Evolutionary conservation across 495 filamentous ascomycete genomes (phyloP), one percentile per base, ranked within the genome.

Genomic region (Penicillium chermesinum): DNA sequence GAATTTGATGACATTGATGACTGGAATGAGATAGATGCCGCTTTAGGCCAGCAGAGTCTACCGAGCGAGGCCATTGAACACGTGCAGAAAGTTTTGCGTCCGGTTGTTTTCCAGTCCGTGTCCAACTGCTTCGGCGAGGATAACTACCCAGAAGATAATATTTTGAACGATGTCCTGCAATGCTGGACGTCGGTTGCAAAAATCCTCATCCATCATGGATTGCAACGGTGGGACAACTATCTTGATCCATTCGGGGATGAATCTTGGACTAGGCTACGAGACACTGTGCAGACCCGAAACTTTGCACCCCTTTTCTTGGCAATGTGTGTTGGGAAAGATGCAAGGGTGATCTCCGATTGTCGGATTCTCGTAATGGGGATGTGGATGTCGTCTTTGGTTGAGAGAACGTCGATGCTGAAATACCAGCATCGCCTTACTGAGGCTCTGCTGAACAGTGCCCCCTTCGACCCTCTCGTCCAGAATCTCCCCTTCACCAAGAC

Each of bases 1-100:
- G 85, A 88, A 36, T 88, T 83, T 59, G 85, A 84, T 20, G 85
- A 87, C 36, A 87, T 83, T 58, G 85, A 83, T 27, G 85, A 87
- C 52, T 86, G 77, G 73, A 62, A 71, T 34, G 83, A 67, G 30
- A 70, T 84, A 35, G 76, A 77, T 38, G 75, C 77, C 34, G 57
- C 75, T 21, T 70, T 72, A 16, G 72, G 67, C 36, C 59, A 66
- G 17, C 63, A 68, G 50, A 21, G 25, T 22, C 38, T 52, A 19
- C 35, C 59, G 4, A 56, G 56, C 21, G 60, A 63, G 32, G 61
- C 51, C 25, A 49, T 69, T 16, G 51, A 66, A 41, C 56, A 72
- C 49, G 57, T 77, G 10, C 57, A 77, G 9, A 61, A 64, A 10
- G 57, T 66, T 14, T 64, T 83, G 19, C 75, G 79, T 46, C 72